phyloP scores from a whole-genome alignment of 192 early-diverging fungal species.

The Physocladia obscura region DNA sequence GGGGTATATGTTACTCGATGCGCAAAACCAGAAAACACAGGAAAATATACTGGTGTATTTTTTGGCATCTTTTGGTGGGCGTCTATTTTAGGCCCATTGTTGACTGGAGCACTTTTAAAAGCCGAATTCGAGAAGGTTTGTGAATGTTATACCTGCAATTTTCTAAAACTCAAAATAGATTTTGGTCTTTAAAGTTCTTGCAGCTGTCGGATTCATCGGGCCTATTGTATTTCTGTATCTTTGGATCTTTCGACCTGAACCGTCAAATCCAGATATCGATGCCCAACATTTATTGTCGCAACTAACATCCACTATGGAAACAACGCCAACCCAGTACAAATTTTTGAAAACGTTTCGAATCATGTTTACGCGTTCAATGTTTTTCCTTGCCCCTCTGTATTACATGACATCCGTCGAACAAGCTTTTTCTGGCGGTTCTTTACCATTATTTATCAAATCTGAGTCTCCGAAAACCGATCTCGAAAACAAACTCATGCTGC shows the following conservation, averaged over 20 bases:
- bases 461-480: slow-evolving; percentile 2
- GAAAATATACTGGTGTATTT: slow-evolving; percentile 28
- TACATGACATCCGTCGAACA: slow-evolving; percentile 28
- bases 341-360: slow-evolving; percentile 20
- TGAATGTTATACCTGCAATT: background rate
- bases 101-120: slow-evolving; percentile 11
- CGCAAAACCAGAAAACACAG: background rate
- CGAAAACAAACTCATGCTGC: slow-evolving; percentile 10
- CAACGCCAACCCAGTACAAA: background rate
- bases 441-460: slow-evolving; percentile 24
- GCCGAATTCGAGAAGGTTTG: slow-evolving; percentile 16
- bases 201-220: slow-evolving; percentile 13
- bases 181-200: slow-evolving; percentile 13
- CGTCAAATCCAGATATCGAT: slow-evolving; percentile 7
- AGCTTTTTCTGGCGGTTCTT: slow-evolving; percentile 27
- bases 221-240: slow-evolving; percentile 10
- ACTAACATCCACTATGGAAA: background rate
- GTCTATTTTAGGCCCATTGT: slow-evolving; percentile 19
- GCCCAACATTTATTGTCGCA: background rate
- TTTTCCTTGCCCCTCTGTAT: slow-evolving; percentile 19
- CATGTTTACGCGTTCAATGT: slow-evolving; percentile 22
- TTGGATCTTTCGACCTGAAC: slow-evolving; percentile 17
- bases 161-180: background rate
- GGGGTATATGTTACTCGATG: slow-evolving; percentile 29
- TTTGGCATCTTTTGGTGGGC: slow-evolving; percentile 31